Base-by-base conservation (phyloP, 805 yeast species). In the Wickerhamiella allomyrinae region DNA sequence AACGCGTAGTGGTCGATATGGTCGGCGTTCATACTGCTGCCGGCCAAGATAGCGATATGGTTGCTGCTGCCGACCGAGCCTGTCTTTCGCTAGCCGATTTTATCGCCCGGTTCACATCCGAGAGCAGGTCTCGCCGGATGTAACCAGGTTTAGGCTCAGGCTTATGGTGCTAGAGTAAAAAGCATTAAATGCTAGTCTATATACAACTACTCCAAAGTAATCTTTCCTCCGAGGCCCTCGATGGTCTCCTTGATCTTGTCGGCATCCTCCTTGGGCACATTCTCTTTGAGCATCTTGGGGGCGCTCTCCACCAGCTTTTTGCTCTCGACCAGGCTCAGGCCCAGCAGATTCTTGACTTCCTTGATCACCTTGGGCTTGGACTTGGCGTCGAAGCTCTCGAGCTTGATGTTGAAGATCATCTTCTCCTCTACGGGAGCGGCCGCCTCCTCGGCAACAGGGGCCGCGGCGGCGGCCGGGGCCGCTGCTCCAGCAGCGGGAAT, bases 291-390 rank as follows among this genome's bases (percentile, higher is more conserved):
- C 37, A 82, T 70, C 73, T 91, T 91, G 55, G 99, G 99, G 48
- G 99, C 97, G 56, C 85, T 67, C 70, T 91, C 99, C 45, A 91
- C 99, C 52, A 91, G 83, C 69, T 91, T 91, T 77, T 91, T 91
- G 48, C 96, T 83, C 62, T 91, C 97, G 47, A 91, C 98, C 54
- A 91, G 73, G 6, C 95, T 84, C 56, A 91, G 71, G 13, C 95
- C 95, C 57, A 91, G 73, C 58, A 89, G 69, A 47, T 80, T 72
- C 71, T 91, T 91, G 55, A 91, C 94, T 68, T 91, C 98, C 71
- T 91, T 91, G 62, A 91, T 91, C 63, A 91, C 76, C 79, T 91
- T 91, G 46, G 99, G 95, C 72, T 91, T 91, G 45, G 94, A 66
- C 68, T 86, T 87, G 46, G 97, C 76, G 56, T 91, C 98, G 56